Base-by-base conservation (phyloP, 2,329 filamentous ascomycete genomes). In the Paecilomyces sp. region DNA sequence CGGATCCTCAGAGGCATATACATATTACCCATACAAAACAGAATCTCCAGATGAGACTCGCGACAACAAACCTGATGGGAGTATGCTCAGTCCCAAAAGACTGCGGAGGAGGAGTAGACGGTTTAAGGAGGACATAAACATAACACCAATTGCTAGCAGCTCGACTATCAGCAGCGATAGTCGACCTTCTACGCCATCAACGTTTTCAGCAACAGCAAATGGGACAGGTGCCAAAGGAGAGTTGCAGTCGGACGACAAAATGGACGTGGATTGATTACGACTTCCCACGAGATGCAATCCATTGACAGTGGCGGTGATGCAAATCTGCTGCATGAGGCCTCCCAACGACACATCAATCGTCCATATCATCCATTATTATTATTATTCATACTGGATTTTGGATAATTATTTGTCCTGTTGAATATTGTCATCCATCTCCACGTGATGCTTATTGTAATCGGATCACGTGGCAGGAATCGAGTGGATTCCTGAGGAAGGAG, bases 181-280 rank as follows among this genome's bases (percentile, higher is more conserved):
- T 2, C 62, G 60, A 22, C 60, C 56, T 55, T 68, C 64, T 24
- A 66, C 64, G 30, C 65, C 69, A 5, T 60, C 65, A 8, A 56
- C 61, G 15, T 59, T 59, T 3, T 70, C 70, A 6, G 62, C 64
- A 15, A 65, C 67, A 57, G 56, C 59, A 24, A 66, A 60, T 57
- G 64, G 63, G 25, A 52, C 58, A 11, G 64, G 66, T 12, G 50
- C 59, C 2, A 57, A 56, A 18, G 57, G 62, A 24, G 65, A 65
- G 25, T 52, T 57, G 33, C 47, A 61, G 15, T n/a, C 61, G 2
- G 53, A 58, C 8, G 72, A 75, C 15, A 62, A 65, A 18, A 76
- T 76, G 73, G 73, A 76, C 41, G 63, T 74, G 54, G 71, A 74
- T 58, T 75, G 61, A 71, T 24, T n/a, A 24, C 24, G 0, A 24